Conservation (phyloP, 345 rosid species). For the Ceriops zippeliana region DNA sequence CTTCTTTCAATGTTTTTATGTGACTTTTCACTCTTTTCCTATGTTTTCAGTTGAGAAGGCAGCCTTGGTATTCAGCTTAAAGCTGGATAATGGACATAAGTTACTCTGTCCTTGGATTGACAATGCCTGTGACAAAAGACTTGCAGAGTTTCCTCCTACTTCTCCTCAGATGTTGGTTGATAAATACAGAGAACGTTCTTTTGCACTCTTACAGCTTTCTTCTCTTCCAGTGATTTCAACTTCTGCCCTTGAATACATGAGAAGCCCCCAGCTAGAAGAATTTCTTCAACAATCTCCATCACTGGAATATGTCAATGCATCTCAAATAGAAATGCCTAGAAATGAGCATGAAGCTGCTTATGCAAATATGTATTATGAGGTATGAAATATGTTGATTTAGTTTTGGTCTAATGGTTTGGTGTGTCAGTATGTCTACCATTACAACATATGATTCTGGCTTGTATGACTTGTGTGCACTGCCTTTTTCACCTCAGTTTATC, state of each 20-base stretch:
- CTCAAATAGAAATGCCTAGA: conserved; percentile 36
- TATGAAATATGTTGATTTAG: conserved; percentile 17
- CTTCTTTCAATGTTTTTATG: conserved; percentile 9
- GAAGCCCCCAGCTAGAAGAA: conserved; percentile 56
- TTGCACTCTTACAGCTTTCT: conserved; percentile 49
- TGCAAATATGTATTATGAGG: conserved; percentile 68
- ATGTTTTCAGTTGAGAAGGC: conserved; percentile 74
- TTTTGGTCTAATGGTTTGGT: neutral
- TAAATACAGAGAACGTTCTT: conserved; percentile 52
- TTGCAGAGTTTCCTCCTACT: conserved; percentile 81
- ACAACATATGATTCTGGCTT: neutral
- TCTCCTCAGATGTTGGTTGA: conserved; percentile 63
- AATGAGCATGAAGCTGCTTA: conserved; percentile 37
- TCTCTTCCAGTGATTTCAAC: conserved; percentile 74
- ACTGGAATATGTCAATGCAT: conserved; percentile 32
- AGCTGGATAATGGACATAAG: conserved; percentile 84
- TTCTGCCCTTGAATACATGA: conserved; percentile 66
- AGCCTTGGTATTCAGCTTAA: conserved; percentile 81
- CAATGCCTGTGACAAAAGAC: conserved; percentile 74
- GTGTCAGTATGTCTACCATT: neutral
- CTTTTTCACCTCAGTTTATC: neutral
- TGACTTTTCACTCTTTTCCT: conserved; percentile 20
- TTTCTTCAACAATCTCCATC: conserved; percentile 51
- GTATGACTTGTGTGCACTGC: neutral
- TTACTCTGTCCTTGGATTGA: conserved; percentile 78